phyloP scores from a whole-genome alignment of 1,139 yeast genomes.

The Schizosaccharomyces versatilis region DNA sequence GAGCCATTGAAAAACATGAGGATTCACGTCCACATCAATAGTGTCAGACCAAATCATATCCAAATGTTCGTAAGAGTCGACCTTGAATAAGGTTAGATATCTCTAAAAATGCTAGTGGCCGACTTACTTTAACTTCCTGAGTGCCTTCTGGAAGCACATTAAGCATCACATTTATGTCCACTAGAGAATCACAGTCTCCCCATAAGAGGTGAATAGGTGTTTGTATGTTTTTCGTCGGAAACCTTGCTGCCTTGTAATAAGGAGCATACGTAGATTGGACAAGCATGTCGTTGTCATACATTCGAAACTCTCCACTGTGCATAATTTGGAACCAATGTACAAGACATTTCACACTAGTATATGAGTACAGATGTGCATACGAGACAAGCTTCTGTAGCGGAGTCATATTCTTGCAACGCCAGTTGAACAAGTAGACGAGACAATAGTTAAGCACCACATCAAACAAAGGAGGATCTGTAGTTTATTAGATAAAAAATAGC shows the following conservation, averaged over 20 bases:
- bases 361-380: constrained; percentile 68
- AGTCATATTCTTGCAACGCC: constrained; percentile 56
- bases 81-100: constrained; percentile 21
- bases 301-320: constrained; percentile 56
- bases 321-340: constrained; percentile 96
- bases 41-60: constrained; percentile 76
- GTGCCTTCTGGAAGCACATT: constrained; percentile 29
- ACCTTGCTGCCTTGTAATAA: constrained; percentile 38
- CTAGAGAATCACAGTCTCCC: constrained; percentile 63
- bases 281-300: constrained; percentile 45
- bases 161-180: constrained; percentile 58
- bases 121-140: constrained; percentile 11
- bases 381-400: constrained; percentile 51
- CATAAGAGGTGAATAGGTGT: constrained; percentile 57
- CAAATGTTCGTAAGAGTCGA: constrained; percentile 52
- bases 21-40: constrained; percentile 32
- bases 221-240: constrained; percentile 41
- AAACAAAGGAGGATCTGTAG: constrained; percentile 43
- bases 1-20: constrained; percentile 23
- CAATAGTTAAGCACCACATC: constrained; percentile 49
- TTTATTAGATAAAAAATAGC: not conserved
- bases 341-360: constrained; percentile 75
- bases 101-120: not conserved
- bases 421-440: constrained; percentile 45
- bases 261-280: not conserved